Percentiles rank a stretch among this genome's conserved stretches.
Evolutionary conservation across 179 eudicot genomes (phyloP).

Genomic region (Actinidia arguta): DNA sequence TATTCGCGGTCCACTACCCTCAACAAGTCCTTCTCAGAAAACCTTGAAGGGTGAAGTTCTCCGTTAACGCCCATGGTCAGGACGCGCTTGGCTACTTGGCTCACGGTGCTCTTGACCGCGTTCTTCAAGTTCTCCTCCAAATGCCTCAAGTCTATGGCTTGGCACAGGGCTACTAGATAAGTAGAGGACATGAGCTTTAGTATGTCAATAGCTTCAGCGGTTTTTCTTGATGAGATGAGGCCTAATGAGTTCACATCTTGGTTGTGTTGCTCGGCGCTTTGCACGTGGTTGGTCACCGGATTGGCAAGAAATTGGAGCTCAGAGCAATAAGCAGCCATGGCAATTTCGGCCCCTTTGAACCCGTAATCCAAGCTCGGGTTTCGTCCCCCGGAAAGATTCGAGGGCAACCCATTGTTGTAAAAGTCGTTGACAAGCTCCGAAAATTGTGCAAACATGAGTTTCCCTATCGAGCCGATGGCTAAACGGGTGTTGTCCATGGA

Average conservation of each 20-base stretch:
- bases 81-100: constrained; percentile 23
- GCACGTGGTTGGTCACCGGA: constrained; percentile 43
- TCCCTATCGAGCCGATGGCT: constrained; percentile 37
- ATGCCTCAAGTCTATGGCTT: constrained; percentile 41
- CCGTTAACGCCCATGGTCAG: constrained; percentile 24
- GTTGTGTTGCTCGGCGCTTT: constrained; percentile 43
- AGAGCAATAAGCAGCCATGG: constrained; percentile 45
- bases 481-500: constrained; percentile 41
- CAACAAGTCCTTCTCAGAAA: constrained; percentile 36
- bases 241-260: constrained; percentile 43
- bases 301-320: constrained; percentile 41
- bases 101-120: constrained; percentile 29
- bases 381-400: constrained; percentile 38
- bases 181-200: constrained; percentile 42
- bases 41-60: constrained; percentile 30
- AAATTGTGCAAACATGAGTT: constrained; percentile 38
- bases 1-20: constrained; percentile 27
- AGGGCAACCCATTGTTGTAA: constrained; percentile 43
- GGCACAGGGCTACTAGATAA: constrained; percentile 39
- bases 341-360: constrained; percentile 40
- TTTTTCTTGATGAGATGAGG: constrained; percentile 37
- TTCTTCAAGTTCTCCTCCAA: constrained; percentile 37
- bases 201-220: constrained; percentile 38
- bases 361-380: constrained; percentile 42
- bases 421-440: constrained; percentile 41